Evolutionary conservation across 345 rosid genomes (phyloP).

Genomic region (Hevea brasiliensis): DNA sequence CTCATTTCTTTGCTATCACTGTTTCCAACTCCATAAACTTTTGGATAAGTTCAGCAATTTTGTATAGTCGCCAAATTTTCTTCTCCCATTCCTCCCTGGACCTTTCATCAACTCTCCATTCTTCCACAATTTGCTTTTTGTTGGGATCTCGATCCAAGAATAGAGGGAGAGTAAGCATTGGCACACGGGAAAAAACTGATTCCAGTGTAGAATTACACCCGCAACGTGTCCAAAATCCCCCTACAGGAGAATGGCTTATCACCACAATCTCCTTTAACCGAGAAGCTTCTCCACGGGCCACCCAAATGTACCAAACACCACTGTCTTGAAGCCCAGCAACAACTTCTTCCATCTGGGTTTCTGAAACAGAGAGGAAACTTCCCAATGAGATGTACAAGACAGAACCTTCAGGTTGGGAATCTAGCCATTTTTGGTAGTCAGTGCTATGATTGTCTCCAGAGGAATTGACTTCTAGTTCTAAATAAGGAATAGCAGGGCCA

Average conservation of each 20-base stretch:
- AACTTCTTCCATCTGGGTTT: conserved; percentile 23
- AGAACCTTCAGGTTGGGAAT: conserved; percentile 15
- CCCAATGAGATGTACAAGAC: conserved; percentile 25
- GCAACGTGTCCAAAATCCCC: conserved; percentile 23
- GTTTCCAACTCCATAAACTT: conserved; percentile 20
- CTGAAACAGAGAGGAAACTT: conserved; percentile 21
- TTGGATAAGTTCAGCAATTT: conserved; percentile 5
- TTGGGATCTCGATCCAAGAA: conserved; percentile 15
- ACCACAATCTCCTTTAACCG: conserved; percentile 4
- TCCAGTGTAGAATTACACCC: conserved; percentile 26
- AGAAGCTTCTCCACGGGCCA: conserved; percentile 14
- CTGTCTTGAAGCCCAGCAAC: conserved; percentile 9
- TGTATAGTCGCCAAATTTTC: conserved; percentile 1
- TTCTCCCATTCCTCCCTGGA: not conserved
- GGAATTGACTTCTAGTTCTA: conserved; percentile 9
- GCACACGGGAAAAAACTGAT: conserved; percentile 21
- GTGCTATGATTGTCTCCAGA: not conserved
- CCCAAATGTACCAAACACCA: conserved; percentile 19
- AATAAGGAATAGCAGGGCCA: conserved; percentile 23
- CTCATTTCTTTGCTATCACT: conserved; percentile 17
- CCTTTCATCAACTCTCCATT: conserved; percentile 19
- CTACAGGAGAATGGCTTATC: conserved; percentile 17
- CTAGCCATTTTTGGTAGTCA: conserved; percentile 17
- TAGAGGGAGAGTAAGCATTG: conserved; percentile 24
- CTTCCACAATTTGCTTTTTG: conserved; percentile 17